phyloP scores from a whole-genome alignment of 2,329 filamentous ascomycete genomes.

The Diaporthe longicolla region DNA sequence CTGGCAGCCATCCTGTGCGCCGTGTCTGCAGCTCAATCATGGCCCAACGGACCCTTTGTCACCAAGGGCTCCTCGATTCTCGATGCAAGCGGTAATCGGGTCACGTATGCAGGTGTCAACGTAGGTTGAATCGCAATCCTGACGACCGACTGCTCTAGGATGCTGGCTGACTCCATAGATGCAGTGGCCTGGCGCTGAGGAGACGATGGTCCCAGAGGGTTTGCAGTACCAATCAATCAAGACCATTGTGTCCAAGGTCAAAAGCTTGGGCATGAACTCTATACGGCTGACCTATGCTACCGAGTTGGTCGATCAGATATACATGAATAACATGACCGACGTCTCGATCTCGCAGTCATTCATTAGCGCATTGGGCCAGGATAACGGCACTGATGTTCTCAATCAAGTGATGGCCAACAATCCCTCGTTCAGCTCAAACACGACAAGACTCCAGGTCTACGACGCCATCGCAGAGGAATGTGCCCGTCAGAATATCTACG shows the following conservation, averaged over 20 bases:
- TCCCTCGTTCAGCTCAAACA: conserved; percentile 66
- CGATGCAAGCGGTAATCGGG: conserved; percentile 57
- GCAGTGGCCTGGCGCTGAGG: conserved; percentile 71
- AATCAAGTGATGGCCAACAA: conserved; percentile 69
- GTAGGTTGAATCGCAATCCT: background rate
- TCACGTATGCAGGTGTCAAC: conserved; percentile 70
- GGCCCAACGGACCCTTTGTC: conserved; percentile 60
- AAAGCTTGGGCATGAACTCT: conserved; percentile 73
- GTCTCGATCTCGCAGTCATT: conserved; percentile 62
- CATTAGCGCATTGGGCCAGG: conserved; percentile 60
- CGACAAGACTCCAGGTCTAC: conserved; percentile 70
- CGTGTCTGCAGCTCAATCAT: conserved; percentile 43
- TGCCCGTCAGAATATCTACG: conserved; percentile 67
- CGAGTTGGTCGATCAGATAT: conserved; percentile 74
- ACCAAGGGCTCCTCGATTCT: conserved; percentile 59
- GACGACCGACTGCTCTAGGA: background rate
- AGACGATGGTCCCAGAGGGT: conserved; percentile 76
- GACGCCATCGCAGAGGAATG: conserved; percentile 74
- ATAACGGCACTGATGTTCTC: conserved; percentile 67
- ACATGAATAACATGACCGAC: conserved; percentile 62
- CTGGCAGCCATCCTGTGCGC: background rate
- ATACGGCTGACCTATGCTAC: conserved; percentile 75
- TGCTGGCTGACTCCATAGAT: background rate
- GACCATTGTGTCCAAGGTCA: conserved; percentile 68
- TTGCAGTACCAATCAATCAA: conserved; percentile 72